These are phyloP conservation scores for Nissolia schottii DNA, from an alignment of 306 rosid genomes.

Conservation along the genomic window DNA sequence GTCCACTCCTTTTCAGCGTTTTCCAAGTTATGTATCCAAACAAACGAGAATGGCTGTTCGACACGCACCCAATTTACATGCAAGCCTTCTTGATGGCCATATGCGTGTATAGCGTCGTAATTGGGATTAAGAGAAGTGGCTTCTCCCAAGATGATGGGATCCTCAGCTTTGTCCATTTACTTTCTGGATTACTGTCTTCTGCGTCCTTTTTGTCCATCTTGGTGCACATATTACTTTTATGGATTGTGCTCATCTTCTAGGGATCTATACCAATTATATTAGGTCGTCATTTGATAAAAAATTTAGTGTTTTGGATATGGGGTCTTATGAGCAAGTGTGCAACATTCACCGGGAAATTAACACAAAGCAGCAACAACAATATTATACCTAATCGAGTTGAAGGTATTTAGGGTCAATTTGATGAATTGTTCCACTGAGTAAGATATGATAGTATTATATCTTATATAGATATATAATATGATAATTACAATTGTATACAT, in stretches of 20 bases:
- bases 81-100: conserved; percentile 14
- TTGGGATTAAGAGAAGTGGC: neutral
- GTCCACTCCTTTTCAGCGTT: neutral
- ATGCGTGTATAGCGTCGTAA: neutral
- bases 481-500: no score
- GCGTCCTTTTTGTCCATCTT: conserved; percentile 13
- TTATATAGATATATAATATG: no score
- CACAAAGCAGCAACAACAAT: neutral
- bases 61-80: neutral
- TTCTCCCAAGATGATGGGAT: neutral
- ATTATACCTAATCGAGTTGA: neutral
- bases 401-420: no score
- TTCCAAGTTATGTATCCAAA: conserved; percentile 17
- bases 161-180: neutral
- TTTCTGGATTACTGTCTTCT: conserved; percentile 11
- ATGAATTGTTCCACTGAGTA: no score
- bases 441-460: no score
- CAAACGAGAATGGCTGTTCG: neutral
- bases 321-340: neutral
- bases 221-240: neutral
- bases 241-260: conserved; percentile 17
- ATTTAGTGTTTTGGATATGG: neutral
- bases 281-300: neutral
- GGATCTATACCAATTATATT: neutral
- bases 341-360: neutral